These are phyloP conservation scores for Berberis thunbergii DNA, from an alignment of 164 flowering plant genomes.

Conservation along the genomic window DNA sequence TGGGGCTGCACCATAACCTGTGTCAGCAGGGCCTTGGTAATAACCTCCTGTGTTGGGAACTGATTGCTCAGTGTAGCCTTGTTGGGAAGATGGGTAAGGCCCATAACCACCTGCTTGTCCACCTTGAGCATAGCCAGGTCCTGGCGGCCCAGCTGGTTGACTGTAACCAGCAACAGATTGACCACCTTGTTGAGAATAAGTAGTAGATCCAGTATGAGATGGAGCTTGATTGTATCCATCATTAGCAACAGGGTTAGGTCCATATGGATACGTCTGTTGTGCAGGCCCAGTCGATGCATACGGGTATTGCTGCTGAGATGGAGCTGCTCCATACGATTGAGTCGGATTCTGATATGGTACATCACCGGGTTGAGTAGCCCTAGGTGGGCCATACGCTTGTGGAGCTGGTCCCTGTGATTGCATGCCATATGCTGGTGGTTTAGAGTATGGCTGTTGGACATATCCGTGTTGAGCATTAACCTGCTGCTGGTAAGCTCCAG, in stretches of 20 bases:
- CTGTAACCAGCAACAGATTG: slow-evolving; percentile 37
- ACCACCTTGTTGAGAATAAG: slow-evolving; percentile 28
- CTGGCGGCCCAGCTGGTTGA: slow-evolving; percentile 44
- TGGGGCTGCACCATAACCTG: slow-evolving; percentile 19
- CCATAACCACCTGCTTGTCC: slow-evolving; percentile 39
- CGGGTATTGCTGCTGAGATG: slow-evolving; percentile 55
- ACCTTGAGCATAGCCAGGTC: slow-evolving; percentile 39
- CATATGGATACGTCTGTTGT: slow-evolving; percentile 57
- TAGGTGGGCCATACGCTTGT: slow-evolving; percentile 56
- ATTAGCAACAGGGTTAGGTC: slow-evolving; percentile 30
- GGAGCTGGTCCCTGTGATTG: slow-evolving; percentile 45
- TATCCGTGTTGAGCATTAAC: slow-evolving; percentile 38
- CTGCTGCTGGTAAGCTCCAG: slow-evolving; percentile 32
- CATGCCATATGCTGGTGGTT: slow-evolving; percentile 34
- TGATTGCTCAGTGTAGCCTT: slow-evolving; percentile 53
- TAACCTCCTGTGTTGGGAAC: slow-evolving; percentile 35
- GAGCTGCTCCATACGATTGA: slow-evolving; percentile 45
- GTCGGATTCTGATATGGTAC: slow-evolving; percentile 43
- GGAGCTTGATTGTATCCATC: slow-evolving; percentile 52
- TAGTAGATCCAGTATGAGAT: slow-evolving; percentile 27
- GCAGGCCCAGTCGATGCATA: slow-evolving; percentile 40
- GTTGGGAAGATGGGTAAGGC: slow-evolving; percentile 45
- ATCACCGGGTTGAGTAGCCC: slow-evolving; percentile 52
- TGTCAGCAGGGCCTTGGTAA: slow-evolving; percentile 49
- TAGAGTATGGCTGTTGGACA: slow-evolving; percentile 31